Conservation (phyloP, 202 grass and related monocot species). For the Alloteropsis angusta region DNA sequence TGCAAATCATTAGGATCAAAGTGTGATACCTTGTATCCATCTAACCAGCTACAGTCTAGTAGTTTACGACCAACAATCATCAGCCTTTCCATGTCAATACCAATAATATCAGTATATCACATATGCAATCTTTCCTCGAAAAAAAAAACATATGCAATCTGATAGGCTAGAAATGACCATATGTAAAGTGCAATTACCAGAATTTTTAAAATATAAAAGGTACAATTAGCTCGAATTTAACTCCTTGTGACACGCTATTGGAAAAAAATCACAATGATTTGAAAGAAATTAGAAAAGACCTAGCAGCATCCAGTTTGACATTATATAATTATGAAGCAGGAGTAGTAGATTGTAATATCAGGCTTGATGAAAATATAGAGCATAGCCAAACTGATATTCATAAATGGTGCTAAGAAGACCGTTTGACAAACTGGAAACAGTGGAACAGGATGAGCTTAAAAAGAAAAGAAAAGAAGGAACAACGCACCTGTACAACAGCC, state of each 20-base stretch:
- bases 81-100: neutral
- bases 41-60: neutral
- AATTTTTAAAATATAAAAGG: neutral
- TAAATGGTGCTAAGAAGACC: slow-evolving; percentile 9
- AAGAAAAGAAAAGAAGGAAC: neutral
- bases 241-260: neutral
- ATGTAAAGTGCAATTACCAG: neutral
- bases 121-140: neutral
- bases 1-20: slow-evolving; percentile 2
- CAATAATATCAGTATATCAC: neutral
- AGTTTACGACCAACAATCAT: neutral
- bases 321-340: neutral
- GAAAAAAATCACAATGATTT: neutral
- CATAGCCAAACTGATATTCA: neutral
- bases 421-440: neutral
- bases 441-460: slow-evolving; percentile 16
- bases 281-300: neutral
- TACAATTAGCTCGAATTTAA: neutral
- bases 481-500: slow-evolving; percentile 59
- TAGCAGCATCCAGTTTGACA: neutral
- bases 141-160: neutral
- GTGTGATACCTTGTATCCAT: neutral
- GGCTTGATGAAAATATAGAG: neutral
- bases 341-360: neutral
- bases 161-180: neutral